Evolutionary conservation across 306 rosid species (phyloP), one percentile per base, ranked within the genome.

Genomic region (Senna tora): DNA sequence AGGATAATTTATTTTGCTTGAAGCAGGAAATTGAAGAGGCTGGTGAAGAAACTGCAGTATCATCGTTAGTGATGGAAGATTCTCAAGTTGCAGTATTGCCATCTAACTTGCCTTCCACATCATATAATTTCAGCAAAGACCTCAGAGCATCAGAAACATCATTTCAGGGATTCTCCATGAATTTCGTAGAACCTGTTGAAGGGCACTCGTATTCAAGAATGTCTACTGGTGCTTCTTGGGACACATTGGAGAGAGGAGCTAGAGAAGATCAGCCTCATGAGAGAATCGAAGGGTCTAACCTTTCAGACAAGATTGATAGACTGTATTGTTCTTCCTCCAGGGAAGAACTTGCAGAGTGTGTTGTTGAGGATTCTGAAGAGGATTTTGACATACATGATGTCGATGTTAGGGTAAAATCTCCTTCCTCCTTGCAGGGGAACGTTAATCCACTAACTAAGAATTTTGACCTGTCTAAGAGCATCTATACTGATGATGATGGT

Each of bases 301-400:
- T 52, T 82, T 52, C 80, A 36, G 74, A 73, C 58, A 58, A 80
- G 63, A 43, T 42, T 42, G 68, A 69, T 52, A 52, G 58, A 38
- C 66, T 53, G 20, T 79, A 72, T 33, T 60, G 56, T 42, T 65
- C 73, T 34, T 75, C 85, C 33, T 75, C 82, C 34, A 53, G 72
- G 36, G 75, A 76, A 53, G 85, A 83, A 73, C 63, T 76, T 56
- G 38, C 67, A 51, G 75, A 43, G 74, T 76, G 64, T 64, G 77
- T 83, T 75, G 90, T 88, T 56, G 79, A 71, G 60, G 87, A 88
- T 79, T 87, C 93, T 45, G 85, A 81, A 58, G 92, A 78, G 32
- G 72, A 22, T 59, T 74, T 73, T 65, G 81, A 67, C 19, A 74
- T 28, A 51, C 45, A 75, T 16, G 75, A 84, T 12, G 73, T 45